Percentiles rank a stretch among this genome's conserved stretches.
phyloP scores from a whole-genome alignment of 1,284 basidiomycete genomes.

The Phellopilus nigrolimitatus region DNA sequence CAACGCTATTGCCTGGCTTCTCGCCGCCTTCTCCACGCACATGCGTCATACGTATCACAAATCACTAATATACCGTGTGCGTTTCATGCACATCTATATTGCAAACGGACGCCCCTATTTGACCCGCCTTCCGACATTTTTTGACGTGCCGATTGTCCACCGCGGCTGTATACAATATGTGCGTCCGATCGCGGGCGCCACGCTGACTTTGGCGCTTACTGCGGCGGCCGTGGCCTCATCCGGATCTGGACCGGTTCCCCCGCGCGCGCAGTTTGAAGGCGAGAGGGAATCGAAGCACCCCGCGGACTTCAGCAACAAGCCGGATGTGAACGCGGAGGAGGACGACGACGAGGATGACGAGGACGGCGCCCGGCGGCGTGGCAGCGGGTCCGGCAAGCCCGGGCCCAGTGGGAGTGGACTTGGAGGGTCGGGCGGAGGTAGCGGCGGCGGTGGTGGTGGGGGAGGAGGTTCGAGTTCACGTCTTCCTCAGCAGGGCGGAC shows the following conservation, averaged over 20 bases:
- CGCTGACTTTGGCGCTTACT: too few species aligned
- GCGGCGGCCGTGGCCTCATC: too few species aligned
- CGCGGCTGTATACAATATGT: too few species aligned
- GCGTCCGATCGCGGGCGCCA: too few species aligned
- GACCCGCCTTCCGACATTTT: too few species aligned
- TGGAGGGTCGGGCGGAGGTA: not conserved
- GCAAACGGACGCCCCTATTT: too few species aligned
- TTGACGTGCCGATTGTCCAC: too few species aligned
- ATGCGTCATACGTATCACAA: too few species aligned
- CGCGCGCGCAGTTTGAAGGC: conserved; percentile 21
- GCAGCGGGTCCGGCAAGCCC: not conserved
- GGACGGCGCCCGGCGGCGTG: conserved; percentile 18
- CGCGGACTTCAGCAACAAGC: conserved; percentile 19
- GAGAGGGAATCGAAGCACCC: conserved; percentile 19
- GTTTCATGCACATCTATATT: too few species aligned
- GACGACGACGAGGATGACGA: conserved; percentile 27
- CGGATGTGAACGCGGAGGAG: conserved; percentile 22
- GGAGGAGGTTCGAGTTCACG: conserved; percentile 1
- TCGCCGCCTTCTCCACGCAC: not conserved
- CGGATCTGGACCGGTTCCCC: too few species aligned
- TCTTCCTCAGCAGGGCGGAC: not conserved
- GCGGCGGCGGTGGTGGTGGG: conserved; percentile 3
- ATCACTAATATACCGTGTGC: too few species aligned
- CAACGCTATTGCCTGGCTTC: too few species aligned
- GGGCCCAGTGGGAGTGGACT: not conserved